Conservation (phyloP, 163 green algal species). For the Chlorella variabilis region DNA sequence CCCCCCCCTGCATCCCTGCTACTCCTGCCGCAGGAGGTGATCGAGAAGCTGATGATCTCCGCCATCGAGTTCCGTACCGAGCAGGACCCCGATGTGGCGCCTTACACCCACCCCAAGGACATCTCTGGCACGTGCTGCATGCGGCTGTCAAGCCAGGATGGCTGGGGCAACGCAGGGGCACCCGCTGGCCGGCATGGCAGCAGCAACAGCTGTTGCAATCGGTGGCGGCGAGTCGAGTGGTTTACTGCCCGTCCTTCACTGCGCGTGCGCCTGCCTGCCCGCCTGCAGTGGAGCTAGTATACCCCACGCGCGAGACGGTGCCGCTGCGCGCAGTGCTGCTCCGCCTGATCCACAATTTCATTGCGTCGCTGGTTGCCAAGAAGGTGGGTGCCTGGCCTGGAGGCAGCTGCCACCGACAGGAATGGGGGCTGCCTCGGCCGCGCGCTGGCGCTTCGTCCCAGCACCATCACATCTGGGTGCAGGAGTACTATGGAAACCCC, state of each 20-base stretch:
- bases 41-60: slow-evolving; percentile 83
- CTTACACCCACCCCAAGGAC: slow-evolving; percentile 56
- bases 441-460: no score
- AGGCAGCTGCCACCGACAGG: no score
- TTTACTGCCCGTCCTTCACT: background rate
- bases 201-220: no score
- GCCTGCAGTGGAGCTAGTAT: no score
- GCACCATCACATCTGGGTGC: no score
- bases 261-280: background rate
- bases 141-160: no score
- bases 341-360: slow-evolving; percentile 38
- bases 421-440: no score
- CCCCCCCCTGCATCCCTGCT: no score
- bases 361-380: slow-evolving; percentile 38
- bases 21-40: slow-evolving; percentile 69
- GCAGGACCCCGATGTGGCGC: slow-evolving; percentile 77
- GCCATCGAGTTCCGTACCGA: slow-evolving; percentile 81
- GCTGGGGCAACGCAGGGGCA: no score
- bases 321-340: slow-evolving; percentile 45
- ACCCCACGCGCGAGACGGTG: slow-evolving; percentile 39
- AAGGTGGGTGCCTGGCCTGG: no score
- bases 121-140: background rate
- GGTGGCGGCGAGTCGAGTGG: no score
- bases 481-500: slow-evolving; percentile 51
- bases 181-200: no score